These are phyloP conservation scores for Colletotrichum australisinense DNA, from an alignment of 2,329 filamentous ascomycete species.

Conservation along the genomic window DNA sequence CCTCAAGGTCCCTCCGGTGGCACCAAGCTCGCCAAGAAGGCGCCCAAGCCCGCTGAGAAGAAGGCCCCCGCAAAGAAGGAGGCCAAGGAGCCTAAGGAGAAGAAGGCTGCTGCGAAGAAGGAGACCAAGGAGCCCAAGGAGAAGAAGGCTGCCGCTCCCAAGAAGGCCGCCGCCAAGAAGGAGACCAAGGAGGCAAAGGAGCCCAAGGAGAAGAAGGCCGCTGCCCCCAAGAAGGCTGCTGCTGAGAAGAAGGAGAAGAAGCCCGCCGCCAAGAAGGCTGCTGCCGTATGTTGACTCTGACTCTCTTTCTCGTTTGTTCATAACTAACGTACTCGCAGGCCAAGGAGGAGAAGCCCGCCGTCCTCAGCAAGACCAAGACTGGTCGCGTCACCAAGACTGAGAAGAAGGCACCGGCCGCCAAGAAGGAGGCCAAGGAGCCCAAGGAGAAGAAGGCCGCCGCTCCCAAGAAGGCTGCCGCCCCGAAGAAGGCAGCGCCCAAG, in stretches of 20 bases:
- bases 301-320: not conserved
- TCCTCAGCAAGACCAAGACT: slow-evolving; percentile 85
- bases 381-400: slow-evolving; percentile 83
- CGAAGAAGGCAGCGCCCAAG: slow-evolving; percentile 58
- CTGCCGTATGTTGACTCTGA: slow-evolving; percentile 41
- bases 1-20: slow-evolving; percentile 81
- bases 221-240: slow-evolving; percentile 46
- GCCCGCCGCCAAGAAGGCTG: slow-evolving; percentile 56
- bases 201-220: slow-evolving; percentile 38
- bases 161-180: slow-evolving; percentile 52
- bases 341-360: slow-evolving; percentile 75
- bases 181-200: slow-evolving; percentile 52
- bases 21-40: slow-evolving; percentile 92
- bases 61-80: slow-evolving; percentile 46
- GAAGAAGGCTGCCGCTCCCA: slow-evolving; percentile 62
- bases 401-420: slow-evolving; percentile 57
- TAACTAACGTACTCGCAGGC: slow-evolving; percentile 46
- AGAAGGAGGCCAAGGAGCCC: slow-evolving; percentile 57
- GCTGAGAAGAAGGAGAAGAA: slow-evolving; percentile 52
- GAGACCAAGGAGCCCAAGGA: slow-evolving; percentile 48
- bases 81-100: slow-evolving; percentile 46
- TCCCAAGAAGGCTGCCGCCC: slow-evolving; percentile 56
- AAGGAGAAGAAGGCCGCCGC: slow-evolving; percentile 60
- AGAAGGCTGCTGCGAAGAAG: slow-evolving; percentile 46
- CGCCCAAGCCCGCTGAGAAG: slow-evolving; percentile 80